Percentiles rank a stretch among this genome's conserved stretches.
phyloP scores from a whole-genome alignment of 2,329 filamentous ascomycete species.

The Knufia petricola region DNA sequence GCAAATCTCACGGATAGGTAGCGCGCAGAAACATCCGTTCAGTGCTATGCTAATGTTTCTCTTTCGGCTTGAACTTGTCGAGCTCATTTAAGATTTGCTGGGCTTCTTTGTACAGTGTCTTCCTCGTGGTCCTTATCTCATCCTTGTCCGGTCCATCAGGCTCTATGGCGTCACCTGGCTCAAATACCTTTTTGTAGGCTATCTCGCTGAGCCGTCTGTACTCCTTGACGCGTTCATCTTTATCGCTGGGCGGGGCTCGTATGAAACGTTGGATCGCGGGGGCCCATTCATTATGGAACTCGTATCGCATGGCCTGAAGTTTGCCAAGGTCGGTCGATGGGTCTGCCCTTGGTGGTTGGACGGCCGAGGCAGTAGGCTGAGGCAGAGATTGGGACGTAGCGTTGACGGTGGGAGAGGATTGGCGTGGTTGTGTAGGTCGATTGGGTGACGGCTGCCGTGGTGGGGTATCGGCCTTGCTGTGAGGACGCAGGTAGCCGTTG shows the following conservation, averaged over 20 bases:
- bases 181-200: constrained; percentile 33
- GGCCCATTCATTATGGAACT: constrained; percentile 30
- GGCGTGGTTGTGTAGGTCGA: constrained; percentile 15
- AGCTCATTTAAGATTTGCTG: constrained; percentile 31
- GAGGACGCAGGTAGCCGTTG: constrained; percentile 8
- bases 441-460: constrained; percentile 11
- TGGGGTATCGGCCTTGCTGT: constrained; percentile 9
- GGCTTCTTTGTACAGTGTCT: constrained; percentile 34
- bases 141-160: constrained; percentile 50
- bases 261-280: constrained; percentile 33
- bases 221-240: constrained; percentile 33
- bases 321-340: constrained; percentile 32
- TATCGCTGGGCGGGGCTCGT: constrained; percentile 31
- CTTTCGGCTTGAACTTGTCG: constrained; percentile 5
- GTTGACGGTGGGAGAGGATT: constrained; percentile 11
- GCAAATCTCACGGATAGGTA: too few species aligned
- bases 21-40: neutral
- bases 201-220: constrained; percentile 36
- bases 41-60: too few species aligned
- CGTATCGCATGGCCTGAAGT: constrained; percentile 29
- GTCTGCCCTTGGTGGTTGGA: constrained; percentile 25
- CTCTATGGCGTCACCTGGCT: constrained; percentile 62
- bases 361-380: constrained; percentile 11
- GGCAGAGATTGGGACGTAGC: constrained; percentile 10
- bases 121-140: constrained; percentile 43